Evolutionary conservation across 495 filamentous ascomycete species (phyloP), one percentile per base, ranked within the genome.

Genomic region (Aspergillus sclerotioniger): DNA sequence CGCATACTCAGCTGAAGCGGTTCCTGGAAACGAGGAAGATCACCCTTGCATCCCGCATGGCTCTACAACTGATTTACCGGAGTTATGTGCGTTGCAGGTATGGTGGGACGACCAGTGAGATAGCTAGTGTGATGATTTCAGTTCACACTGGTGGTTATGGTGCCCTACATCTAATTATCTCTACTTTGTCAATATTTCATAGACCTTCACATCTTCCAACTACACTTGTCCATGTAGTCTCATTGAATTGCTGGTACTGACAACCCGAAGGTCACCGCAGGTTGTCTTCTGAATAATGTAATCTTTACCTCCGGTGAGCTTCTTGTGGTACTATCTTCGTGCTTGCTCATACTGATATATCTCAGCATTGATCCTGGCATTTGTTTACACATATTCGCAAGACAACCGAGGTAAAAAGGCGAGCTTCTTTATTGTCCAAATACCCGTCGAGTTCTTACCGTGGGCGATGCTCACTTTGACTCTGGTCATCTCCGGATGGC

Each of bases 1-100:
- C 82, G 73, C 71, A 54, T 71, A 66, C 74, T 86, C 37, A 86
- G 82, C 90, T 93, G 90, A 85, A 82, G 85, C 91, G 92, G 90
- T 96, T 96, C 92, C 91, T 96, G 89, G 83, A 91, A 87, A 77
- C 80, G 92, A 96, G 92, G 92, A 82, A 97, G 90, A 97, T 88
- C 81, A 87, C 88, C 91, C 89, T 85, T 87, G 83, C 84, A 84
- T 81, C 82, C 76, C 81, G 78, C 74, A 70, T 82, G 82, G 82
- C 72, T 61, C 86, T 85, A 89, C 91, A 90, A 87, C 87, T 84
- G 83, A 84, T 68, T 67, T 77, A 70, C 73, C 73, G 84, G 87
- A 82, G 69, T 78, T 85, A 80, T 78, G 77, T 78, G 84, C 80
- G 84, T 84, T 90, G 87, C 82, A 80, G 86, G 88, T 79, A 88